These are phyloP conservation scores for Phytopythium montanum DNA, from an alignment of 352 stramenopile genomes.

Conservation along the genomic window DNA sequence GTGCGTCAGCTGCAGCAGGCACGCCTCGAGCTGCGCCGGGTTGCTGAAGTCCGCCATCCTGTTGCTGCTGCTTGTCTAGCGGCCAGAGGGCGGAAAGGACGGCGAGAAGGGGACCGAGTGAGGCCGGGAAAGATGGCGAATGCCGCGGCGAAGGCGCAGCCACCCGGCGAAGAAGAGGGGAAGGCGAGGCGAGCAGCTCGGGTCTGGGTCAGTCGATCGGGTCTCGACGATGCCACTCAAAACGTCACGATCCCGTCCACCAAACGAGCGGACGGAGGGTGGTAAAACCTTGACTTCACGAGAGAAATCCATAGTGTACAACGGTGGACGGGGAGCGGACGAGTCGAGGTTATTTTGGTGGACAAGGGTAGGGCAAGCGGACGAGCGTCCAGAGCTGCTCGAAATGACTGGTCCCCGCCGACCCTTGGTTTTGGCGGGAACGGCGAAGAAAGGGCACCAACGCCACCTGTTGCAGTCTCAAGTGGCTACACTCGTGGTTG, in stretches of 20 bases:
- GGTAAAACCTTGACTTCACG: background rate
- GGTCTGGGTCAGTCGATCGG: no score
- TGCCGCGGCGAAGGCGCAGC: slow-evolving; percentile 3
- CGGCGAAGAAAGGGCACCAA: background rate
- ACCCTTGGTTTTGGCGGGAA: background rate
- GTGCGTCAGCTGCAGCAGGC: slow-evolving; percentile 89
- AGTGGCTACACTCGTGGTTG: slow-evolving; percentile 3
- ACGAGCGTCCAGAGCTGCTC: background rate
- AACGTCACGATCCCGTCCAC: background rate
- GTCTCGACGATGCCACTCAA: slow-evolving; percentile 5
- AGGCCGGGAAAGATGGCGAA: slow-evolving; percentile 19
- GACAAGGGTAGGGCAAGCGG: background rate
- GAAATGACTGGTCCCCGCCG: slow-evolving; percentile 6
- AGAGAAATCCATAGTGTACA: background rate
- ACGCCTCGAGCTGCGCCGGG: slow-evolving; percentile 82
- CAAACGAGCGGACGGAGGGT: background rate
- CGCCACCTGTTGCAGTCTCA: background rate
- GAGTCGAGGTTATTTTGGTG: background rate
- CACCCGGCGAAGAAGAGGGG: background rate
- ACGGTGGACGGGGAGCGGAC: slow-evolving; percentile 1
- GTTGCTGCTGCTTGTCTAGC: slow-evolving; percentile 1
- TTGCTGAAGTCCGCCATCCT: slow-evolving; percentile 70
- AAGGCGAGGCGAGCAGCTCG: background rate
- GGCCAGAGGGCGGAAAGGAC: background rate
- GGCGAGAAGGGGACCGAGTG: slow-evolving; percentile 1